phyloP scores from a whole-genome alignment of 139 green algal genomes.

The Chlorella sorokiniana region DNA sequence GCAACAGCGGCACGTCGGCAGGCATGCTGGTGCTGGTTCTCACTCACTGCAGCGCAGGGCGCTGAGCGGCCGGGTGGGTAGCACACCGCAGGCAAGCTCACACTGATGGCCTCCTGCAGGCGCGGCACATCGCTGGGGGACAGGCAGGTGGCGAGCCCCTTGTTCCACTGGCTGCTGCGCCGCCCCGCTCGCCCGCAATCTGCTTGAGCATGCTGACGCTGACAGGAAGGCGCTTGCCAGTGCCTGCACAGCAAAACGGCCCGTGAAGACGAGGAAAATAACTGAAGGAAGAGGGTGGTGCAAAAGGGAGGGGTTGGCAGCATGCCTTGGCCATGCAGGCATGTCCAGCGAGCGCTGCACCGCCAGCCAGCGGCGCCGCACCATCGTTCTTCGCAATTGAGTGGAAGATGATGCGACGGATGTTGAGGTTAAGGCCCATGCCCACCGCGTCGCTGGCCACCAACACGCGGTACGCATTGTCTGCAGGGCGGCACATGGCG shows the following conservation, averaged over 20 bases:
- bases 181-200: conserved; percentile 58
- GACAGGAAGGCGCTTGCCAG: conserved; percentile 12
- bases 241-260: conserved; percentile 11
- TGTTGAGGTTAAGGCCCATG: conserved; percentile 98
- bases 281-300: too few relatives aligned
- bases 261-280: too few relatives aligned
- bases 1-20: too few relatives aligned
- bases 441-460: conserved; percentile 95
- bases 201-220: conserved; percentile 50
- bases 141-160: conserved; percentile 41
- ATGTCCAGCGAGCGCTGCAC: neutral
- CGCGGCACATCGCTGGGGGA: conserved; percentile 23
- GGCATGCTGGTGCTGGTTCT: too few relatives aligned
- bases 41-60: too few relatives aligned
- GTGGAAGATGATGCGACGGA: conserved; percentile 89
- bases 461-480: conserved; percentile 79
- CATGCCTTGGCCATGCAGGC: neutral
- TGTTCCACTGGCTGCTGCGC: conserved; percentile 27
- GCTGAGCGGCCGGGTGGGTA: neutral
- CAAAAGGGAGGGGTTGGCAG: neutral
- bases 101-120: conserved; percentile 33
- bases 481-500: neutral
- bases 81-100: neutral
- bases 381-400: conserved; percentile 82
- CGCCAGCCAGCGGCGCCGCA: neutral